A percentile compares a stretch with the other conserved stretches of the same genome.
Evolutionary conservation across 179 eudicot species (phyloP).

Genomic region (Beta corolliflora): DNA sequence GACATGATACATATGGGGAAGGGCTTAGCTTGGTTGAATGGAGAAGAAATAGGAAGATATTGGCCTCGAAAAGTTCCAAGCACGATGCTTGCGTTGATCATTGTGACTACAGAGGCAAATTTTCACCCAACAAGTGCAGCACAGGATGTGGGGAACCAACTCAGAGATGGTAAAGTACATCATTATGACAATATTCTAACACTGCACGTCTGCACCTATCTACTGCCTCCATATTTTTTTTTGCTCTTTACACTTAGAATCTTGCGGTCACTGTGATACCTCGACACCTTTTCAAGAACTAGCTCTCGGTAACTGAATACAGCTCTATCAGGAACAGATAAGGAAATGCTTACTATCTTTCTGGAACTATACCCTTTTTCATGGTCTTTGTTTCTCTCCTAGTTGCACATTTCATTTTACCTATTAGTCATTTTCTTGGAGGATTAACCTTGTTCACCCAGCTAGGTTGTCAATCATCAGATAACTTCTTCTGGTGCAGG

Average conservation of each 20-base stretch:
- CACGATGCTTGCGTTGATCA: constrained; percentile 64
- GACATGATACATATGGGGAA: constrained; percentile 97
- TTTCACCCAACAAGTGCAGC: constrained; percentile 77
- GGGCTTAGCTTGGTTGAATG: constrained; percentile 95
- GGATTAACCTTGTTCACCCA: neutral
- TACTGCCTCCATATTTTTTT: too few relatives aligned
- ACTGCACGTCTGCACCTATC: neutral
- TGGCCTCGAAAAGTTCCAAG: constrained; percentile 76
- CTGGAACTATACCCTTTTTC: neutral
- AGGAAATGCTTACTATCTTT: neutral
- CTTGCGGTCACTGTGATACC: neutral
- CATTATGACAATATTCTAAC: neutral
- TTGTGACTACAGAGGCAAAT: constrained; percentile 92
- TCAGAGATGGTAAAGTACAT: constrained; percentile 82
- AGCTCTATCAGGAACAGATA: too few relatives aligned
- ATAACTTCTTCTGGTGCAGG: constrained; percentile 47
- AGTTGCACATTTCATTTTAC: neutral
- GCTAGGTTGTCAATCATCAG: neutral
- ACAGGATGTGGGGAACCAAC: constrained; percentile 95
- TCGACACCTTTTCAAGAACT: neutral
- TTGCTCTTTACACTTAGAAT: too few relatives aligned
- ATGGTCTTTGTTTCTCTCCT: neutral
- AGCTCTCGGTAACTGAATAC: neutral
- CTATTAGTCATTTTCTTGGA: neutral
- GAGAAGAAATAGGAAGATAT: constrained; percentile 90